phyloP scores from a whole-genome alignment of 2,329 filamentous ascomycete species.

The Monilinia aucupariae region DNA sequence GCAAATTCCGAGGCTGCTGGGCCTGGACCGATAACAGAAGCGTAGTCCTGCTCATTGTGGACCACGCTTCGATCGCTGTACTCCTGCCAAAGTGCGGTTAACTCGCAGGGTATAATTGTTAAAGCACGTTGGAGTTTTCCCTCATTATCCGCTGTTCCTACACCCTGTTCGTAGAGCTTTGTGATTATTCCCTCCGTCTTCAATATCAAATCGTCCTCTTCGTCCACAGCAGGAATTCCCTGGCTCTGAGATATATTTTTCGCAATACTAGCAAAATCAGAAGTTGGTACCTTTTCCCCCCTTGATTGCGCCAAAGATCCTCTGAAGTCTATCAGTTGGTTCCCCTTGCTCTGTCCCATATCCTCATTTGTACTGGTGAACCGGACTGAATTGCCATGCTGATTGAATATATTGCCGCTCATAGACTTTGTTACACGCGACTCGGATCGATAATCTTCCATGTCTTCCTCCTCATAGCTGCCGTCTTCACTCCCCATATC shows the following conservation, averaged over 20 bases:
- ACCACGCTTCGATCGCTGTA: conserved; percentile 44
- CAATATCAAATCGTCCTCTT: conserved; percentile 67
- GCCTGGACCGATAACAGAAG: conserved; percentile 60
- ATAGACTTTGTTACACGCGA: conserved; percentile 31
- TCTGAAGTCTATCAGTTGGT: conserved; percentile 16
- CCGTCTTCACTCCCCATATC: conserved; percentile 39
- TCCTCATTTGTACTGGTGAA: conserved; percentile 18
- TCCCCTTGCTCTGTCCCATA: conserved; percentile 22
- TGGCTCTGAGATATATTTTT: conserved; percentile 60
- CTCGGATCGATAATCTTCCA: conserved; percentile 26
- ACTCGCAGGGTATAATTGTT: conserved; percentile 46
- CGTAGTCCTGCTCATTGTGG: conserved; percentile 47
- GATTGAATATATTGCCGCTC: conserved; percentile 29
- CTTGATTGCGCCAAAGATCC: conserved; percentile 22
- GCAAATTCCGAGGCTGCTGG: conserved; percentile 57
- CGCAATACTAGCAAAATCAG: conserved; percentile 59
- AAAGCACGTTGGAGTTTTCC: conserved; percentile 53
- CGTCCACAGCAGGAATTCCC: conserved; percentile 56
- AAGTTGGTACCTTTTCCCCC: conserved; percentile 19
- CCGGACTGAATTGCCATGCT: conserved; percentile 47
- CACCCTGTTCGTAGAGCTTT: conserved; percentile 57
- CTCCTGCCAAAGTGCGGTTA: conserved; percentile 52
- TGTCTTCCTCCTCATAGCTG: conserved; percentile 37
- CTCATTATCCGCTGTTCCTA: conserved; percentile 50
- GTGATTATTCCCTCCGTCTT: conserved; percentile 67